Evolutionary conservation across 164 flowering plant genomes (phyloP).

Genomic region (Brasenia schreberi): DNA sequence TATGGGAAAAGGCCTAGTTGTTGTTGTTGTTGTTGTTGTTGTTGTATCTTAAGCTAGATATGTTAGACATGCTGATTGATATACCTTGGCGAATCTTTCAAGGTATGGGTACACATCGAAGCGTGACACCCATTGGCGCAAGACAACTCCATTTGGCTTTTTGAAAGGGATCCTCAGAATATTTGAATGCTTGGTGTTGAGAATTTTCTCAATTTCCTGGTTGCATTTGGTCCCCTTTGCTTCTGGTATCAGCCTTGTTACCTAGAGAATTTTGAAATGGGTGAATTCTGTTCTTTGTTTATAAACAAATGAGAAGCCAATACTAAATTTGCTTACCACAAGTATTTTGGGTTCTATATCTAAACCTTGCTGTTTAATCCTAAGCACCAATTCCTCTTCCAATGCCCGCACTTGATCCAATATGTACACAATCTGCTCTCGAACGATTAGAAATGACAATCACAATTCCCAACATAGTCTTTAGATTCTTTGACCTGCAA

Average conservation of each 20-base stretch:
- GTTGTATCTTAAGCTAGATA: not conserved
- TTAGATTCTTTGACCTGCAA: no score
- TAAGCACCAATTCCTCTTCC: slow-evolving; percentile 68
- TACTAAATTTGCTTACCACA: slow-evolving; percentile 40
- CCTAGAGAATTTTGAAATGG: slow-evolving; percentile 20
- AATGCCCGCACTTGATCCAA: slow-evolving; percentile 91
- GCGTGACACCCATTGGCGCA: slow-evolving; percentile 83
- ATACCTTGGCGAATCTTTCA: slow-evolving; percentile 65
- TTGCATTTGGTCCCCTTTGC: slow-evolving; percentile 83
- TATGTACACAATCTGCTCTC: slow-evolving; percentile 73
- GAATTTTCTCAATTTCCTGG: slow-evolving; percentile 61
- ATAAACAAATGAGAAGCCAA: no score
- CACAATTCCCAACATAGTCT: no score
- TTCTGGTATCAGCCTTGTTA: slow-evolving; percentile 88
- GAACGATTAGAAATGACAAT: no score
- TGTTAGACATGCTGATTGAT: not conserved
- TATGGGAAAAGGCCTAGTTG: no score
- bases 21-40: no score
- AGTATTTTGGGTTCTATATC: slow-evolving; percentile 69
- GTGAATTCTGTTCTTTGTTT: not conserved
- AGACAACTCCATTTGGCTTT: slow-evolving; percentile 45
- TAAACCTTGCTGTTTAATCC: slow-evolving; percentile 81
- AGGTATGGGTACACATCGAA: slow-evolving; percentile 93
- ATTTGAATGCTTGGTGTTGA: slow-evolving; percentile 54
- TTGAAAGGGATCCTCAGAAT: slow-evolving; percentile 83